Conservation (phyloP, 2,329 filamentous ascomycete genomes). For the Ambrosiella beaveri region DNA sequence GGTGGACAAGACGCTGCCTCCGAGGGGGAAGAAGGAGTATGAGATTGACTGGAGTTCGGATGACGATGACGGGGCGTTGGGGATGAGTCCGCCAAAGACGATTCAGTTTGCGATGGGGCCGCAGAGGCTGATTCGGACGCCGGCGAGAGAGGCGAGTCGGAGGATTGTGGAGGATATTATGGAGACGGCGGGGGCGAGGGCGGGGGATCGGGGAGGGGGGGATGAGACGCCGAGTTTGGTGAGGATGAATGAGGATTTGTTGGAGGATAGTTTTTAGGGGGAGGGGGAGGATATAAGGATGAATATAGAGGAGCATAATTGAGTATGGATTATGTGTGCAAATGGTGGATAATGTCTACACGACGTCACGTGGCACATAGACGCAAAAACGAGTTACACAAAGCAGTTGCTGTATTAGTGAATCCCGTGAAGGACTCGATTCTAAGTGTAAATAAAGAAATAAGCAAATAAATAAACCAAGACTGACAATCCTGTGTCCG, state of each 20-base stretch:
- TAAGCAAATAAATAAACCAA: too few species aligned
- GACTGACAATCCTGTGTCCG: too few species aligned
- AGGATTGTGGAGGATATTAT: slow-evolving; percentile 69
- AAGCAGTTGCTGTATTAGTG: too few species aligned
- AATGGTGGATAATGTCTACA: not conserved
- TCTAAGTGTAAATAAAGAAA: too few species aligned
- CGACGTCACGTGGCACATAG: too few species aligned
- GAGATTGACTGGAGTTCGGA: slow-evolving; percentile 62
- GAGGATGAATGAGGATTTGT: slow-evolving; percentile 43
- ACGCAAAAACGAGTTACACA: too few species aligned
- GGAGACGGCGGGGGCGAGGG: slow-evolving; percentile 47
- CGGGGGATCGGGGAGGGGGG: slow-evolving; percentile 32
- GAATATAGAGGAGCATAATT: not conserved
- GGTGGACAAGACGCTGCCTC: slow-evolving; percentile 13
- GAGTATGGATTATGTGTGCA: not conserved
- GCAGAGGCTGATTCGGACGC: slow-evolving; percentile 62
- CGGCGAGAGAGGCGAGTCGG: slow-evolving; percentile 64
- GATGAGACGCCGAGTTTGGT: slow-evolving; percentile 50
- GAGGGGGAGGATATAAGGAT: not conserved
- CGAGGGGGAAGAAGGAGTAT: slow-evolving; percentile 22
- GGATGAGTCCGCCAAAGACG: slow-evolving; percentile 82
- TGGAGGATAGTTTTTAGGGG: slow-evolving; percentile 38
- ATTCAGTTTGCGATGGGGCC: slow-evolving; percentile 72
- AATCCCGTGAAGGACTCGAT: too few species aligned
- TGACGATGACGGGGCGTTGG: slow-evolving; percentile 50